These are phyloP conservation scores for Xerocomus potaroensis DNA, from an alignment of 768 basidiomycete genomes.

Conservation along the genomic window DNA sequence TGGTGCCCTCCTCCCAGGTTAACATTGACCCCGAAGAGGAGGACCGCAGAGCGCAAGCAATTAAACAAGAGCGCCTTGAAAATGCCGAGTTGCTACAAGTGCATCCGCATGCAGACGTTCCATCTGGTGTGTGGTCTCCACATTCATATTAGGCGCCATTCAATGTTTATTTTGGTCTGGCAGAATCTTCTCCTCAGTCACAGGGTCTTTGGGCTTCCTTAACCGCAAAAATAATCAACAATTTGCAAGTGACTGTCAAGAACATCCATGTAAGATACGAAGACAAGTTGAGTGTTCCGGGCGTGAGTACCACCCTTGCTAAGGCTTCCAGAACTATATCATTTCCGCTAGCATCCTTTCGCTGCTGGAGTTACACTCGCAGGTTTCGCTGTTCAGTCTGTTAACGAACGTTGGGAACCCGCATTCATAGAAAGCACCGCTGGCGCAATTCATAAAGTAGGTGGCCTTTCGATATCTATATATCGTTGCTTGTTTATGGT, in stretches of 20 bases:
- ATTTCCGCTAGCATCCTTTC: slow-evolving; percentile 74
- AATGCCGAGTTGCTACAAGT: slow-evolving; percentile 83
- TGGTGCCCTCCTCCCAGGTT: slow-evolving; percentile 72
- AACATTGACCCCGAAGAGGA: slow-evolving; percentile 79
- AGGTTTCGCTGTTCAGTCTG: slow-evolving; percentile 84
- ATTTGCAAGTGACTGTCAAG: slow-evolving; percentile 91
- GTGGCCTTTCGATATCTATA: neutral
- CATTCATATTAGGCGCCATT: neutral
- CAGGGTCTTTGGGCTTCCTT: slow-evolving; percentile 82
- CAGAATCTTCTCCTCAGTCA: slow-evolving; percentile 62
- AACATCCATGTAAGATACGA: slow-evolving; percentile 97
- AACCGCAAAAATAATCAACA: slow-evolving; percentile 88
- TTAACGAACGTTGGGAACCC: slow-evolving; percentile 82
- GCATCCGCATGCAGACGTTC: slow-evolving; percentile 49
- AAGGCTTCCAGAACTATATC: neutral
- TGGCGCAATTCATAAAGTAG: slow-evolving; percentile 85
- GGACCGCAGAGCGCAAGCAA: slow-evolving; percentile 72
- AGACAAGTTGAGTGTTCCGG: slow-evolving; percentile 90
- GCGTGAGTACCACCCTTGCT: slow-evolving; percentile 47
- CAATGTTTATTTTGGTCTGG: slow-evolving; percentile 6
- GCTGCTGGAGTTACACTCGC: slow-evolving; percentile 86
- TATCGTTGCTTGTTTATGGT: slow-evolving; percentile 5
- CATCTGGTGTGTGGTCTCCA: slow-evolving; percentile 38
- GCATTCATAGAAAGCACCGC: slow-evolving; percentile 90
- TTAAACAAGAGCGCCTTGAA: slow-evolving; percentile 84